Evolutionary conservation across 2,329 filamentous ascomycete genomes (phyloP).

Genomic region (Cladophialophora exuberans): DNA sequence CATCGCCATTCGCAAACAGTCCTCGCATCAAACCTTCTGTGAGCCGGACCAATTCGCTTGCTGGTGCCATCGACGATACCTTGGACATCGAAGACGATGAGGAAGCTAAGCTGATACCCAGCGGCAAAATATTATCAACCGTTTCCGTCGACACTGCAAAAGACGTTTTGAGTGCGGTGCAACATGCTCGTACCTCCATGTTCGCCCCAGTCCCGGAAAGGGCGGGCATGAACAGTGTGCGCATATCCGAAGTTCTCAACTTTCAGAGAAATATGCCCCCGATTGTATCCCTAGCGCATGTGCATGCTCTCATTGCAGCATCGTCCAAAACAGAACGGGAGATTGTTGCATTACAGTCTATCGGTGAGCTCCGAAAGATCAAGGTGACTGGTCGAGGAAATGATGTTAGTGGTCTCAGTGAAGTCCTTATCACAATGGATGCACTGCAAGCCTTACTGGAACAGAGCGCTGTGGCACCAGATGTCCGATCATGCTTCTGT

Average conservation of each 20-base stretch:
- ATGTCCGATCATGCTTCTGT: conserved; percentile 27
- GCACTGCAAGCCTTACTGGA: conserved; percentile 55
- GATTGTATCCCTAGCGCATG: conserved; percentile 62
- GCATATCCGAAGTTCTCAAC: conserved; percentile 63
- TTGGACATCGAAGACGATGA: conserved; percentile 33
- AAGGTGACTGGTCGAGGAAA: conserved; percentile 60
- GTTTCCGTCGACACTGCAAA: conserved; percentile 49
- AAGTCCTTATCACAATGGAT: conserved; percentile 59
- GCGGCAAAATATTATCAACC: conserved; percentile 55
- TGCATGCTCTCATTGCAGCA: conserved; percentile 60
- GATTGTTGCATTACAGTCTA: conserved; percentile 56
- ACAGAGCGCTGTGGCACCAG: conserved; percentile 33
- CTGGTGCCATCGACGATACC: conserved; percentile 29
- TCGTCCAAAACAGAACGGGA: conserved; percentile 64
- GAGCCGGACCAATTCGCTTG: conserved; percentile 33
- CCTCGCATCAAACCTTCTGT: conserved; percentile 45
- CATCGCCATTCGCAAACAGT: conserved; percentile 47
- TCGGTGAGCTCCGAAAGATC: conserved; percentile 57
- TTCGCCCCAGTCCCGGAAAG: conserved; percentile 61
- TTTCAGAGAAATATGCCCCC: conserved; percentile 59
- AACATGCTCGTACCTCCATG: conserved; percentile 56
- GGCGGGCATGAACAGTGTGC: conserved; percentile 64
- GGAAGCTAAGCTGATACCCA: conserved; percentile 52
- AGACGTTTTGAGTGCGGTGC: conserved; percentile 57
- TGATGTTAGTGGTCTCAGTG: conserved; percentile 59